Conservation (phyloP, 148 eudicot species). For the Vaccinium corymbosum region DNA sequence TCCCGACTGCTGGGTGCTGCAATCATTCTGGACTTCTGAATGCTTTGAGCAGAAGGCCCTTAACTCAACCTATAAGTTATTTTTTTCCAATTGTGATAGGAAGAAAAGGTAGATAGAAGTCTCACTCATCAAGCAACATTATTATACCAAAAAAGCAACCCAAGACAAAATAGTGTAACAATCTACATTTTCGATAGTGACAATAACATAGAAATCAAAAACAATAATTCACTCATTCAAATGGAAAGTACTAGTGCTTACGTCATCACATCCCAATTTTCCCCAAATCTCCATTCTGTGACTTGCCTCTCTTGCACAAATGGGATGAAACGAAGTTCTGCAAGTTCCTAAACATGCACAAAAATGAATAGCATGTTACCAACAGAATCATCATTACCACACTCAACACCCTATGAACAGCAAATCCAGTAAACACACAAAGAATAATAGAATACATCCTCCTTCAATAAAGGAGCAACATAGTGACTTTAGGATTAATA, state of each 20-base stretch:
- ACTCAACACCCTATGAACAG: conserved; percentile 1
- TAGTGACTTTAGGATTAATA: not conserved
- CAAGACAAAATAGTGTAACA: not conserved
- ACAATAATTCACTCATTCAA: not conserved
- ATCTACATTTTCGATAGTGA: not conserved
- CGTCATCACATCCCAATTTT: conserved; percentile 89
- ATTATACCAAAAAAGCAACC: not conserved
- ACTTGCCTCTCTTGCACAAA: conserved; percentile 94
- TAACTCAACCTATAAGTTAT: conserved; percentile 64
- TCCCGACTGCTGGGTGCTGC: conserved; percentile 26
- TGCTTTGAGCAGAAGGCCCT: conserved; percentile 88
- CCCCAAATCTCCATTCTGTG: conserved; percentile 97
- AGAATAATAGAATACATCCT: not conserved
- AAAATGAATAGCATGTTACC: conserved; percentile 19
- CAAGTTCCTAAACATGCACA: conserved; percentile 68
- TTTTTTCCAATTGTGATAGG: not conserved
- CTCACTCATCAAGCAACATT: not conserved
- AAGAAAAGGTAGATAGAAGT: not conserved
- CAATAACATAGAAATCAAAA: conserved; percentile 10
- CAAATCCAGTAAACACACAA: not conserved
- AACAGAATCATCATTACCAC: conserved; percentile 15
- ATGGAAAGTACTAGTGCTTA: conserved; percentile 34
- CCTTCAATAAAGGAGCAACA: not conserved
- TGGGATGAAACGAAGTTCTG: conserved; percentile 90
- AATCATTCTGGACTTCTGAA: conserved; percentile 41